These are phyloP conservation scores for Aphanomyces stellatus DNA, from an alignment of 352 stramenopile species.

Conservation along the genomic window DNA sequence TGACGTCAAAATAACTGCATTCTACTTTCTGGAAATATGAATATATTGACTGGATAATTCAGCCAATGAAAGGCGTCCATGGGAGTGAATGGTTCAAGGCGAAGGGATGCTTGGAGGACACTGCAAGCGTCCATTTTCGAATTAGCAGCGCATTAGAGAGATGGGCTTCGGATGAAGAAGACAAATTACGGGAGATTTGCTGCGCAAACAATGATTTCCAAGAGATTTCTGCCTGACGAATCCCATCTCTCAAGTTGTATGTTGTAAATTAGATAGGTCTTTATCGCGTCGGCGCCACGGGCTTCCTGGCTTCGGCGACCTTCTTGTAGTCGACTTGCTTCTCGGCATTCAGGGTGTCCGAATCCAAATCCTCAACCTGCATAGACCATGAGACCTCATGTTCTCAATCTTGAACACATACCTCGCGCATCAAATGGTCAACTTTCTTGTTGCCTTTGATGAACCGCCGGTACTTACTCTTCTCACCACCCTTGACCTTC, in stretches of 20 bases:
- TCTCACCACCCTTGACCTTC: background rate
- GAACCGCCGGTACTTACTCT: conserved; percentile 8
- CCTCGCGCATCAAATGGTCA: conserved; percentile 12
- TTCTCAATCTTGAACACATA: background rate
- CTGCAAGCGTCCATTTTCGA: no score
- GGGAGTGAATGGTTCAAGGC: no score
- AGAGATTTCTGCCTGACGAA: conserved; percentile 23
- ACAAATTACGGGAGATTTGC: conserved; percentile 18
- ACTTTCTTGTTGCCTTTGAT: conserved; percentile 3
- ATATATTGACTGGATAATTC: no score
- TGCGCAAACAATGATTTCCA: conserved; percentile 19
- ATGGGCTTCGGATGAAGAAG: no score
- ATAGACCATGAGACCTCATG: background rate
- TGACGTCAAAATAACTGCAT: no score
- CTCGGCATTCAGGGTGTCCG: background rate
- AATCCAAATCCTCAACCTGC: conserved; percentile 16
- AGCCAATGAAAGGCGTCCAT: no score
- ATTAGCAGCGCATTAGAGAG: no score
- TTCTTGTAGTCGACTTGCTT: conserved; percentile 12
- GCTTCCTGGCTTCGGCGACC: background rate
- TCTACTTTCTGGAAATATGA: no score
- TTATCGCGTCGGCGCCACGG: conserved; percentile 1
- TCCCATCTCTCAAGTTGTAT: background rate
- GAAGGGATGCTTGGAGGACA: no score
- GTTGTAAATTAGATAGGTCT: background rate